phyloP scores from a whole-genome alignment of 768 basidiomycete species.

The Lepiota venenata region DNA sequence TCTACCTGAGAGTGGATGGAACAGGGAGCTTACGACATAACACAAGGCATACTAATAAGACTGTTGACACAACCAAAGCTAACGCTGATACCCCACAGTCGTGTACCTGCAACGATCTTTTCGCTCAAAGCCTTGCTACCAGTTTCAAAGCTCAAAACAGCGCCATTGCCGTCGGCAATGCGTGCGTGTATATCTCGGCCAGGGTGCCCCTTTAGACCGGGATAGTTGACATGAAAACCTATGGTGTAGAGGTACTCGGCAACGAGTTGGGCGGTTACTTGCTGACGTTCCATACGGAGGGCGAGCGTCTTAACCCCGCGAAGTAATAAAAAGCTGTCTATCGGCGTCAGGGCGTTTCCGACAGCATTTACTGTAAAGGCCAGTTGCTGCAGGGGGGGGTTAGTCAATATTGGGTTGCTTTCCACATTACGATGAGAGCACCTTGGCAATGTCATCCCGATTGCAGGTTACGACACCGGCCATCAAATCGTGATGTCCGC shows the following conservation, averaged over 20 bases:
- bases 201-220: constrained; percentile 81
- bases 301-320: constrained; percentile 96
- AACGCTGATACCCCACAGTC: constrained; percentile 96
- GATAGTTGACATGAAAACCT: constrained; percentile 91
- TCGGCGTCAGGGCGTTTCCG: constrained; percentile 92
- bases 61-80: constrained; percentile 98
- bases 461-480: constrained; percentile 94
- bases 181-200: constrained; percentile 85
- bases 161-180: constrained; percentile 88
- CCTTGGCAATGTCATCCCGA: constrained; percentile 73
- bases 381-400: constrained; percentile 54
- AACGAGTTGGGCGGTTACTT: constrained; percentile 75
- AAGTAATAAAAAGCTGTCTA: constrained; percentile 94
- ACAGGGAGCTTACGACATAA: constrained; percentile 86
- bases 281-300: constrained; percentile 93
- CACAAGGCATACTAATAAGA: constrained; percentile 97
- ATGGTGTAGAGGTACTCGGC: constrained; percentile 82
- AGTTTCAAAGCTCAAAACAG: constrained; percentile 93
- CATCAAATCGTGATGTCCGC: constrained; percentile 99
- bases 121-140: constrained; percentile 89
- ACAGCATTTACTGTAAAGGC: constrained; percentile 91
- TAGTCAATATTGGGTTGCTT: too few species aligned
- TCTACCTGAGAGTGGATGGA: constrained; percentile 10
- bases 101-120: constrained; percentile 86
- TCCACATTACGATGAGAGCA: background rate